Evolutionary conservation across 2,329 filamentous ascomycete species (phyloP), one percentile per base, ranked within the genome.

Genomic region (Cercospora zeina): DNA sequence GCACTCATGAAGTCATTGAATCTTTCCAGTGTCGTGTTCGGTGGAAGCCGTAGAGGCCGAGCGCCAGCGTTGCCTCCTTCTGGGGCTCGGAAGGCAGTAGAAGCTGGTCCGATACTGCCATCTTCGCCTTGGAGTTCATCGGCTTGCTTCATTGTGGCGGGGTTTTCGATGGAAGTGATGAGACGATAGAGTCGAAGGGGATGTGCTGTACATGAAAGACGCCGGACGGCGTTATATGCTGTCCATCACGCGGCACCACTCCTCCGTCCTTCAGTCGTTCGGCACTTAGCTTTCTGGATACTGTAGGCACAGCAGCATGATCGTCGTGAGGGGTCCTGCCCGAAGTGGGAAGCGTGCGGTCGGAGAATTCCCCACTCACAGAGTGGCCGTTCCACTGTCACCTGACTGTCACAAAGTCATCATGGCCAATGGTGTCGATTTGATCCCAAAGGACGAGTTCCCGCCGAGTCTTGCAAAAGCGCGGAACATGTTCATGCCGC

Each of bases 1-100:
- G 59, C 34, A 24, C 47, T 56, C 45, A 65, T 62, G 16, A 59
- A 67, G 14, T 64, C 57, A 14, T 61, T 54, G 36, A 67, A 67
- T 19, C 61, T 62, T 14, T 57, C 57, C 10, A 62, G 36, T 16
- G 36, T 59, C 19, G 63, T 65, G 33, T 64, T 61, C 9, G 65
- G 65, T 16, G 65, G 65, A 24, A 67, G 51, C 6, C 50, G 51
- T 6, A 64, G 39, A 51, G 64, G 64, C n/a, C 51, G 14, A 11
- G 45, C 37, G n/a, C 54, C 37, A 14, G 57, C 49, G 19, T 57
- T 33, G n/a, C 54, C 57, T 19, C 64, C 64, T 10, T 39, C 59
- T 19, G 62, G 64, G 39, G 63, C 59, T 8, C 59, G 62, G 21
- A 62, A 65, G 14, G 59, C 47, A 56, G 49, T 36, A 14, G 59